phyloP scores from a whole-genome alignment of 116 monocot genomes.

The Cymodocea nodosa region DNA sequence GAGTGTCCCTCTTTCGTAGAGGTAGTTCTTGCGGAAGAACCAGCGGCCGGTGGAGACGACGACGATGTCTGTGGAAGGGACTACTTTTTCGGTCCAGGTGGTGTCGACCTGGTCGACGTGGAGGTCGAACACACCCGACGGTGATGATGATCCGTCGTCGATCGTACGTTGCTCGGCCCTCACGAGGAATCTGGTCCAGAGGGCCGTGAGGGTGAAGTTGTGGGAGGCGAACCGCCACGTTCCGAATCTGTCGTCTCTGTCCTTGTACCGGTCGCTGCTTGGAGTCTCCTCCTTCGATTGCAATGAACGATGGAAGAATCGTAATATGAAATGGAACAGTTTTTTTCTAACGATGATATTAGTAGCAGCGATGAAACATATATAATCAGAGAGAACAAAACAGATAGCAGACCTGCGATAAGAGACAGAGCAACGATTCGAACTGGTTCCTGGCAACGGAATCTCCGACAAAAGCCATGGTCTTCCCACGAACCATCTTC shows the following conservation, averaged over 20 bases:
- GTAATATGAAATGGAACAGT: too few relatives aligned
- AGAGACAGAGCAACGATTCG: constrained; percentile 27
- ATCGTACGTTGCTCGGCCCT: constrained; percentile 11
- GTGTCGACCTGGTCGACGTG: constrained; percentile 30
- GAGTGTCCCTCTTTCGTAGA: constrained; percentile 1
- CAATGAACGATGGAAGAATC: neutral
- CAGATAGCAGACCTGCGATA: constrained; percentile 22
- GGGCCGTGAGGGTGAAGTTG: constrained; percentile 43
- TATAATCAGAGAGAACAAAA: too few relatives aligned
- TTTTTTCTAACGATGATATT: too few relatives aligned
- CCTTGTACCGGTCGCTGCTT: constrained; percentile 11
- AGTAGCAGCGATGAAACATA: too few relatives aligned
- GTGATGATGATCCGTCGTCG: constrained; percentile 7
- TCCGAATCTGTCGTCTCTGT: constrained; percentile 17
- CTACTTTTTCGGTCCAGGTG: constrained; percentile 25
- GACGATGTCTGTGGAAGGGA: constrained; percentile 14
- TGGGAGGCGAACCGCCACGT: constrained; percentile 43
- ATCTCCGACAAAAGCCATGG: constrained; percentile 20
- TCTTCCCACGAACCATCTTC: constrained; percentile 12
- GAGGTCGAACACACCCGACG: constrained; percentile 20
- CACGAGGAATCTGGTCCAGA: constrained; percentile 45
- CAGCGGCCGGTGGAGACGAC: constrained; percentile 15
- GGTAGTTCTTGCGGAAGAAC: constrained; percentile 19
- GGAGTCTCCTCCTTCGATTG: constrained; percentile 36
- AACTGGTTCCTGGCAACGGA: constrained; percentile 27